A percentile compares a stretch with the other conserved stretches of the same genome.
Evolutionary conservation across 495 filamentous ascomycete genomes (phyloP).

Genomic region (Trichoderma parareesei): DNA sequence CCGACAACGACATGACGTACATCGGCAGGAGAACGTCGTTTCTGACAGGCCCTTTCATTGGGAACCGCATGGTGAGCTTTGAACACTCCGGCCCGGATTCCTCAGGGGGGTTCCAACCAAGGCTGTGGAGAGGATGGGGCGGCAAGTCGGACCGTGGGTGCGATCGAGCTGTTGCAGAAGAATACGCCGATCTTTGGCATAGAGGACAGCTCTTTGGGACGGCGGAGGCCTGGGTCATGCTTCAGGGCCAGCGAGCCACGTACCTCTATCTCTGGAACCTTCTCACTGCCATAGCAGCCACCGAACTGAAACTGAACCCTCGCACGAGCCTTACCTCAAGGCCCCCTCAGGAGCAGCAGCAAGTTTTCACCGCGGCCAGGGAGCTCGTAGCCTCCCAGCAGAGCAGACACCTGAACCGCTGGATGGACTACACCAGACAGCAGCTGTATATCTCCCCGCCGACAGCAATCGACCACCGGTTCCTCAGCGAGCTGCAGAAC

Average conservation of each 20-base stretch:
- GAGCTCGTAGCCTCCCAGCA: too few species aligned
- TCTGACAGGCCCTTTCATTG: neutral
- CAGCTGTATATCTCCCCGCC: neutral
- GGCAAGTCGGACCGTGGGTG: neutral
- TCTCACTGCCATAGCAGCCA: neutral
- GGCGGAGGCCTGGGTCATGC: neutral
- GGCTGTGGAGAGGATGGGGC: neutral
- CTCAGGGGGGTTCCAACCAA: neutral
- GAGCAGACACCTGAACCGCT: too few species aligned
- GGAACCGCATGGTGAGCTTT: neutral
- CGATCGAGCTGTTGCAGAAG: neutral
- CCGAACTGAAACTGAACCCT: neutral
- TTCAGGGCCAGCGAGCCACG: neutral
- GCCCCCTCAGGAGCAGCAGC: neutral
- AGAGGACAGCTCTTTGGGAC: neutral
- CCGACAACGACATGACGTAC: neutral
- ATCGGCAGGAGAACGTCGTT: neutral
- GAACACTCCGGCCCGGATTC: neutral
- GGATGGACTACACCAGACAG: neutral
- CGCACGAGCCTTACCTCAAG: neutral
- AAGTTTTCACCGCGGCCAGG: neutral
- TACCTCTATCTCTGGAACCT: neutral
- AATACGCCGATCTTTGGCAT: neutral
- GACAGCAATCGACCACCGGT: neutral
- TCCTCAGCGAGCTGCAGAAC: neutral